Evolutionary conservation across 352 stramenopile genomes (phyloP), one percentile per base, ranked within the genome.

Genomic region (Phytophthora niederhauseri): DNA sequence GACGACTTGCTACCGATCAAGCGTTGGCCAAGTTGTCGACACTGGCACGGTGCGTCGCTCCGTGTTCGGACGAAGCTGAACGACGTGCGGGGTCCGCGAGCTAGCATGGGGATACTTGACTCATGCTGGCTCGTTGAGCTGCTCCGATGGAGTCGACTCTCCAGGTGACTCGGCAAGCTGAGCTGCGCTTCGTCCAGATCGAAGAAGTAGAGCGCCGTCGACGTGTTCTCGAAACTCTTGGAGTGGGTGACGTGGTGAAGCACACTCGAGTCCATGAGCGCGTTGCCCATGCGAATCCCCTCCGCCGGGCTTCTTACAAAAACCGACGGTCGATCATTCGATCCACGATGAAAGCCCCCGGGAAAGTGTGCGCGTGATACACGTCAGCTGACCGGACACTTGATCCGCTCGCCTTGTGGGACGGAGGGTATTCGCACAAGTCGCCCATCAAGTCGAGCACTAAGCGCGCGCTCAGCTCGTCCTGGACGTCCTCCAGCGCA

Each of bases 211-310:
- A 73, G 46, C 4, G 65, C 48, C 5, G 57, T 72, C 0, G 68
- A 26, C n/a, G 17, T 74, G 60, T 76, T 75, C 28, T 87, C 78
- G 59, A 89, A 87, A 24, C 69, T 69, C 8, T 57, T 69, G 15
- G 68, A 62, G 59, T 91, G 82, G 41, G 80, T 85, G 1, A 71
- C 48, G 69, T 91, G 82, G 53, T 91, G 82, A 46, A 89, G 68
- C 11, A 85, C 57, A 2, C 71, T 72, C 12, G 82, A 81, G 61
- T 91, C 80, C 82, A 91, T 89, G 61, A 91, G 60, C n/a, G 79
- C 75, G 34, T 89, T 91, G 14, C 81, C 82, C 31, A 91, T 63
- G 5, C 81, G 81, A 34, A 85, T 57, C 0, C 66, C 81, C 52
- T 91, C 81, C 3, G 71, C 73, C 9, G 63, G 58, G 4, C 56